Evolutionary conservation across 2,329 filamentous ascomycete genomes (phyloP), one percentile per base, ranked within the genome.

Genomic region (Raffaelea albimanens): DNA sequence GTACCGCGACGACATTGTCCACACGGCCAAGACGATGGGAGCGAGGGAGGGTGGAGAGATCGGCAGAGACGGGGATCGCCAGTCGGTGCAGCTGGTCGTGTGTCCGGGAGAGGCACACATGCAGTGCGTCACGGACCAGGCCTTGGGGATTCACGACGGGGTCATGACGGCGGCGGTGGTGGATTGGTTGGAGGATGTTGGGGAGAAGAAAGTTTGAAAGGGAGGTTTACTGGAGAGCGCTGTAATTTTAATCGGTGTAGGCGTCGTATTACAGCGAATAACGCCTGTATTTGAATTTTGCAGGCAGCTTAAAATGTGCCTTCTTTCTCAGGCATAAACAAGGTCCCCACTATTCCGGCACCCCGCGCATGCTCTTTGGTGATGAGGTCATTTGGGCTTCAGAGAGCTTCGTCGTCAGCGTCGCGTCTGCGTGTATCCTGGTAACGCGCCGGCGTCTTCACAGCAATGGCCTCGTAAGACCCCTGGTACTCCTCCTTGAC

Each of bases 31-130:
- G 41, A 48, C 43, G 39, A 52, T 55, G 52, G 45, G 47, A 8
- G 50, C 50, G 18, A 38, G 31, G 14, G 50, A 45, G 7, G 7
- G 25, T 13, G 25, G 25, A 7, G 25, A 29, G 25, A 11, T 39
- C 38, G 22, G 40, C 31, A 2, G 41, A 40, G 4, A n/a, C n/a
- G 14, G 11, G 13, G 22, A 18, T 25, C 39, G 44, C 39, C 22
- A 31, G 16, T 10, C 21, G 8, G 49, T 53, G 19, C 48, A 53
- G 42, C 33, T 54, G 13, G 47, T 51, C 18, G 43, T 55, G 11
- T 55, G 50, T 36, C 50, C 52, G 1, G 49, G 49, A 13, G 53
- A 55, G 44, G 50, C 50, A 22, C 53, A 55, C 31, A 51, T 50
- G 31, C 53, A 51, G 40, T 47, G 48, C 10, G 44, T 46, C 22